phyloP scores from a whole-genome alignment of 1,139 yeast genomes.

The Candida freyschussii region DNA sequence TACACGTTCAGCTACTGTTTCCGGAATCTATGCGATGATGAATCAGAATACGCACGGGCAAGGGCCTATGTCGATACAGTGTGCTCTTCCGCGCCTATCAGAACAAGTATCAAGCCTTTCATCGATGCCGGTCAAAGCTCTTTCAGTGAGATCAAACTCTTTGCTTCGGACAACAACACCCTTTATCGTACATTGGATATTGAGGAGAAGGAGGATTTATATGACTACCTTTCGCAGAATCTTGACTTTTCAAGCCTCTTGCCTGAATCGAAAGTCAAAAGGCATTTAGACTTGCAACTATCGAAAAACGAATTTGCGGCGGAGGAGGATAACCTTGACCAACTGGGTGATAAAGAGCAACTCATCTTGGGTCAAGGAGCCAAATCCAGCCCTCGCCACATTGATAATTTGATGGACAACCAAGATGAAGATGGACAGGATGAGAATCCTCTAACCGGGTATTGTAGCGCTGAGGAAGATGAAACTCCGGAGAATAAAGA shows the following conservation, averaged over 20 bases:
- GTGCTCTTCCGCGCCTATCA: conserved; percentile 15
- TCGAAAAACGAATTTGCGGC: too few relatives aligned
- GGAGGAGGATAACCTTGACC: too few relatives aligned
- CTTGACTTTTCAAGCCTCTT: conserved; percentile 11
- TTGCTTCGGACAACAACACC: conserved; percentile 14
- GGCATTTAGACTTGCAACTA: conserved; percentile 1
- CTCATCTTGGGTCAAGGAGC: too few relatives aligned
- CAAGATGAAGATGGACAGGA: background rate
- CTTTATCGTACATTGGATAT: conserved; percentile 20
- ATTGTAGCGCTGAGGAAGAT: background rate
- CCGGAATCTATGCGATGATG: conserved; percentile 20
- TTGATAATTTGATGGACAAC: too few relatives aligned
- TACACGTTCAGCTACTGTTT: conserved; percentile 24
- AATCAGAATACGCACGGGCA: conserved; percentile 13
- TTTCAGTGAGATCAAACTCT: conserved; percentile 10
- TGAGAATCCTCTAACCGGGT: too few relatives aligned
- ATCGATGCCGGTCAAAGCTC: conserved; percentile 3
- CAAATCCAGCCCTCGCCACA: too few relatives aligned
- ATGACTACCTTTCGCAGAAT: conserved; percentile 10
- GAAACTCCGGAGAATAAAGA: background rate
- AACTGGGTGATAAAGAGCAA: too few relatives aligned
- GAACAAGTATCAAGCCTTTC: conserved; percentile 16
- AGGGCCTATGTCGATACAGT: conserved; percentile 9
- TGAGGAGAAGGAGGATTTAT: conserved; percentile 17
- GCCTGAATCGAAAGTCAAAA: background rate